These are phyloP conservation scores for Lavandula angustifolia DNA, from an alignment of 257 asterid genomes.

Conservation along the genomic window DNA sequence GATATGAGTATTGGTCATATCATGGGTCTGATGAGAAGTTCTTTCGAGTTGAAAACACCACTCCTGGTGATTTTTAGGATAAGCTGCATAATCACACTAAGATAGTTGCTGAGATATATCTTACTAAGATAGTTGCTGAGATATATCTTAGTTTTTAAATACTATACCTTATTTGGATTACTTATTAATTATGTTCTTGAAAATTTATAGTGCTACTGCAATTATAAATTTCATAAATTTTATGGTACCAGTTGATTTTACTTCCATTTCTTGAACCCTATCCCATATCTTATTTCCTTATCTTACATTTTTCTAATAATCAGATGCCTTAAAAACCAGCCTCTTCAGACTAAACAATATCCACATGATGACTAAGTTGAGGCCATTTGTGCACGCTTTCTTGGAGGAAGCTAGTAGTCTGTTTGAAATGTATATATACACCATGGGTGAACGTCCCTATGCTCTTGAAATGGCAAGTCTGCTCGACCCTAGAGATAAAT, in stretches of 20 bases:
- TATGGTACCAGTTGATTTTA: slow-evolving; percentile 9
- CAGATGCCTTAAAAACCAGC: slow-evolving; percentile 66
- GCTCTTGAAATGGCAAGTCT: slow-evolving; percentile 85
- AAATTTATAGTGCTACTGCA: neutral
- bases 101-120: too few relatives aligned
- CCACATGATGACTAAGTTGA: slow-evolving; percentile 92
- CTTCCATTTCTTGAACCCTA: slow-evolving; percentile 14
- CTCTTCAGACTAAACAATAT: slow-evolving; percentile 64
- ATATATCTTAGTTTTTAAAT: too few relatives aligned
- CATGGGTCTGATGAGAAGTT: too few relatives aligned
- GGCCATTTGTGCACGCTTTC: slow-evolving; percentile 83
- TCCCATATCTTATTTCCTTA: neutral
- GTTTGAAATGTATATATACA: slow-evolving; percentile 91
- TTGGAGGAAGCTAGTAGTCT: slow-evolving; percentile 69
- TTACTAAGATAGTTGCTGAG: too few relatives aligned
- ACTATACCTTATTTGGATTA: too few relatives aligned
- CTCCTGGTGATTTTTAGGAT: too few relatives aligned
- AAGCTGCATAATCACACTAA: too few relatives aligned
- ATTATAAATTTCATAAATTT: slow-evolving; percentile 4
- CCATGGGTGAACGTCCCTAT: slow-evolving; percentile 94
- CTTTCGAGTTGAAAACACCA: too few relatives aligned
- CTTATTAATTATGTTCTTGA: neutral
- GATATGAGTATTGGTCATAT: too few relatives aligned
- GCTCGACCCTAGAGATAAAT: slow-evolving; percentile 72
- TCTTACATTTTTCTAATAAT: slow-evolving; percentile 33